These are phyloP conservation scores for Alopecurus myosuroides DNA, from an alignment of 176 grass and related monocot species.

Conservation along the genomic window DNA sequence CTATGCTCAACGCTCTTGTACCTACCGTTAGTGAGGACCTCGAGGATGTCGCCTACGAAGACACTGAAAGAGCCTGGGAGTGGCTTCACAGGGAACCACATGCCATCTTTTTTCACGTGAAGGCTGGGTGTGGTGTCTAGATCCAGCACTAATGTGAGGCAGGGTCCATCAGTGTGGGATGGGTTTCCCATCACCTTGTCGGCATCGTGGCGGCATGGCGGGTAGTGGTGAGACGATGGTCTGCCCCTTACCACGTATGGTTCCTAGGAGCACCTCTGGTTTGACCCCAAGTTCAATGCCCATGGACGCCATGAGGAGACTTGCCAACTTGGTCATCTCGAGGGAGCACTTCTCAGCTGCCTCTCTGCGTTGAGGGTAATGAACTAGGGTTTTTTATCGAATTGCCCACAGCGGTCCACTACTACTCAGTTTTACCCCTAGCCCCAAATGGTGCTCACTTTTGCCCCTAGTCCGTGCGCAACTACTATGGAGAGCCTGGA, in stretches of 20 bases:
- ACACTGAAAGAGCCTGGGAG: constrained; percentile 3
- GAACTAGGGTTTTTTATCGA: too few relatives aligned
- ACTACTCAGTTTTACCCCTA: too few relatives aligned
- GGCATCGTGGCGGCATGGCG: not conserved
- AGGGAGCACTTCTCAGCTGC: not conserved
- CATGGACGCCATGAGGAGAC: not conserved
- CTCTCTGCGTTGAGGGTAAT: not conserved
- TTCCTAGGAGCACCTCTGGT: not conserved
- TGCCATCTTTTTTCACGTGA: not conserved
- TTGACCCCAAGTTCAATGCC: not conserved
- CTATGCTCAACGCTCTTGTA: constrained; percentile 13
- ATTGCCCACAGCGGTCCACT: too few relatives aligned
- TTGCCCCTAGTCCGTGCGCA: too few relatives aligned
- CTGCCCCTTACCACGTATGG: not conserved
- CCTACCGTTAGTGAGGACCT: constrained; percentile 3
- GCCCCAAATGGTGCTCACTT: too few relatives aligned
- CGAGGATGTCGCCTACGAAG: constrained; percentile 9
- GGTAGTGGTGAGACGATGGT: constrained; percentile 4
- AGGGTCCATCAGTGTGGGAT: not conserved
- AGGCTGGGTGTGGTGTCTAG: not conserved
- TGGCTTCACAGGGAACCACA: constrained; percentile 18
- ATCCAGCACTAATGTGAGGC: not conserved
- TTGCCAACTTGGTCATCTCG: not conserved
- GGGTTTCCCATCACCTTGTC: constrained; percentile 20
- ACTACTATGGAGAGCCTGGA: too few relatives aligned